These are phyloP conservation scores for Agaricus sinodeliciosus DNA, from an alignment of 768 basidiomycete genomes.

Conservation along the genomic window DNA sequence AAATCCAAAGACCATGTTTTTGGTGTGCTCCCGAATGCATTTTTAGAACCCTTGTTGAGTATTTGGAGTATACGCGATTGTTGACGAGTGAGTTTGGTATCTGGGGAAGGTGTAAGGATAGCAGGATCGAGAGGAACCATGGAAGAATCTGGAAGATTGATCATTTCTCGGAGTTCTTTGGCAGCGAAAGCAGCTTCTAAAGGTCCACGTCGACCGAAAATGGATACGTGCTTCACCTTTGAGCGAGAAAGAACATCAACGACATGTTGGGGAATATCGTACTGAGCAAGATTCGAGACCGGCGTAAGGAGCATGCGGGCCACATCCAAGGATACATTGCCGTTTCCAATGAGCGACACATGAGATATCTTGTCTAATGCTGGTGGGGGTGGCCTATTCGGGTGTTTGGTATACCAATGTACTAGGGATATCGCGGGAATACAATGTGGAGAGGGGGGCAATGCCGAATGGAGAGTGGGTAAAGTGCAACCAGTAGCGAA, in stretches of 20 bases:
- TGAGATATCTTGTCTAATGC: slow-evolving; percentile 60
- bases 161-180: slow-evolving; percentile 90
- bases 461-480: slow-evolving; percentile 49
- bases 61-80: slow-evolving; percentile 64
- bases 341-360: slow-evolving; percentile 85
- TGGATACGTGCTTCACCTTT: slow-evolving; percentile 67
- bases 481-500: slow-evolving; percentile 83
- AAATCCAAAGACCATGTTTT: slow-evolving; percentile 83
- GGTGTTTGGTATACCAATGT: slow-evolving; percentile 96
- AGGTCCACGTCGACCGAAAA: slow-evolving; percentile 82
- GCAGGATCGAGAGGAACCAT: slow-evolving; percentile 55
- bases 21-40: slow-evolving; percentile 36
- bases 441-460: slow-evolving; percentile 43
- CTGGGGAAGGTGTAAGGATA: slow-evolving; percentile 29
- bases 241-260: slow-evolving; percentile 60
- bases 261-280: slow-evolving; percentile 75
- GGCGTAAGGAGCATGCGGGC: slow-evolving; percentile 84
- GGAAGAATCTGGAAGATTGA: slow-evolving; percentile 52
- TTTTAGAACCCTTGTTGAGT: slow-evolving; percentile 56
- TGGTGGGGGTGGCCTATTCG: slow-evolving; percentile 54
- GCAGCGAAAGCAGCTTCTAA: slow-evolving; percentile 86
- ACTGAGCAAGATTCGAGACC: slow-evolving; percentile 51
- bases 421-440: slow-evolving; percentile 79
- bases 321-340: slow-evolving; percentile 91
- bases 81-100: slow-evolving; percentile 43